Evolutionary conservation across 345 rosid species (phyloP), one percentile per base, ranked within the genome.

Genomic region (Nephelium lappaceum): DNA sequence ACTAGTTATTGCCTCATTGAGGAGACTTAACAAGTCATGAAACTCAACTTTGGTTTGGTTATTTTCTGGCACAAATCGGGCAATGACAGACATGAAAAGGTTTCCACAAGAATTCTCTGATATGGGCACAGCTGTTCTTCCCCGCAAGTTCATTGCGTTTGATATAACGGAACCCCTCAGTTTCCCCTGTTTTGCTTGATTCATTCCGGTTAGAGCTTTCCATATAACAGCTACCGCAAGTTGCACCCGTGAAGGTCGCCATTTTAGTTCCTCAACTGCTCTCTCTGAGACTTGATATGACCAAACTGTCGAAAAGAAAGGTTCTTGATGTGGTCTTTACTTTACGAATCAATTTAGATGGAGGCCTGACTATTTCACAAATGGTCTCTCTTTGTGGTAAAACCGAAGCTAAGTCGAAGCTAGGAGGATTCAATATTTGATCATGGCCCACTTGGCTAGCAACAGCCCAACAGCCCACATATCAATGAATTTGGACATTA

Each of bases 391-490:
- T 25, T 9, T 39, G 11, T 0, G 38, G 67, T 3, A 63, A 25
- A 4, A 63, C 11, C 14, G 12, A 11, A 63, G 67, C 67, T 5
- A 23, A 61, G 27, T 61, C 11, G 25, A 63, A 63, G 5, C 27
- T 25, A 3, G 39, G 39, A 10, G 10, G 67, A 25, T 43, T 43
- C 10, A 23, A 4, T 25, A 63, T 1, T 63, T 25, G 10, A 7
- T 14, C 67, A 25, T 0, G 0, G 1, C 79, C 82, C 4, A 12
- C 4, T 5, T 66, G 74, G 19, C 74, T 16, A 6, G 82, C 62
- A 27, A 27, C 2, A 27, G 83, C 79, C 80, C 62, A 27, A 27
- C 2, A 27, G 83, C 79, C 80, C 80, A 76, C 4, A 43, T 42
- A 0, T 51, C 16, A 6, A 69, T 12, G 67, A 81, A 81, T 1